Evolutionary conservation across 1,139 yeast genomes (phyloP), one percentile per base, ranked within the genome.

Genomic region (Blastobotrys ciferrii): DNA sequence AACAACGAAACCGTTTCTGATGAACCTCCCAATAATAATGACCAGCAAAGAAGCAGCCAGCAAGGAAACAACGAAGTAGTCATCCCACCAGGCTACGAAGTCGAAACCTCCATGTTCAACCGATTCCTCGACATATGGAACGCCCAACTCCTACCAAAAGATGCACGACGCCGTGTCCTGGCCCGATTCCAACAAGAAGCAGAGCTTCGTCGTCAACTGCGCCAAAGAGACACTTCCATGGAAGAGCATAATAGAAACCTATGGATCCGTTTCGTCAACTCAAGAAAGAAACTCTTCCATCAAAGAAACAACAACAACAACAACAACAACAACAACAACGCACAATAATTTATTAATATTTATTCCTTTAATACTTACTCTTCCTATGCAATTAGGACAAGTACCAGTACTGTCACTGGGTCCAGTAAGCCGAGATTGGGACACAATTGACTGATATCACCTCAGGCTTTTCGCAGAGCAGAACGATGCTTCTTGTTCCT

Each of bases 71-170:
- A 15, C 15, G 51, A 45, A 23, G 46, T 52, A 5, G 54, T 48
- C 2, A 51, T 58, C 15, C 63, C 65, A 2, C 60, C 58, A 3
- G 61, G 63, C 1, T 60, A 59, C 37, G 60, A 61, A 31, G 53
- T 60, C 3, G 62, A 64, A 18, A 59, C 61, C 4, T 58, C 64
- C 2, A 46, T 59, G 28, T 60, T 65, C 38, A 66, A 62, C 42
- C 51, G 69, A 28, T 58, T 66, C 37, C 46, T 65, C 49, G 70
- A 66, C 49, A 52, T 62, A 15, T 64, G 68, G 68, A 65, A 66
- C 48, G 68, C 67, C 4, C 66, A 64, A 43, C 44, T 67, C 32
- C 56, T 66, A 13, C 70, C 70, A 2, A 52, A 61, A 18, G 68
- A 63, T 2, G 62, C 64, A 2, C 52, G 68, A n/a, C 55, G 62